Evolutionary conservation across 2,329 filamentous ascomycete genomes (phyloP), one percentile per base, ranked within the genome.

Genomic region (Fusarium sp.): DNA sequence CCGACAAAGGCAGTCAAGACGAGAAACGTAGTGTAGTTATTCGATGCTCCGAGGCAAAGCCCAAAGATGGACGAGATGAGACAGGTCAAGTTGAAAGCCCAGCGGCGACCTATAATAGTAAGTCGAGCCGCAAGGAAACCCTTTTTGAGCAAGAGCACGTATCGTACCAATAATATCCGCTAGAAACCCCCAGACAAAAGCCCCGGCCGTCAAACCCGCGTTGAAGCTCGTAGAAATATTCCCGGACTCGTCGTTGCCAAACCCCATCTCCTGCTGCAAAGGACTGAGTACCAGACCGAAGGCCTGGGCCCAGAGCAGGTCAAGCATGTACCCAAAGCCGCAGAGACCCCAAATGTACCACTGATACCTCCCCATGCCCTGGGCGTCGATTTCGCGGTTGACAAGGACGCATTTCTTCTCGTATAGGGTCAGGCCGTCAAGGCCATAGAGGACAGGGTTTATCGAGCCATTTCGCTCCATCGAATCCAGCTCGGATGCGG

Each of bases 71-170:
- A 84, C 1, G 85, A 80, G 56, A 88, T 81, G n/a, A 89, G 79
- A 48, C 87, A 87, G 0, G 87, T 89, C 39, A 88, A 69, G 72
- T 89, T 89, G 78, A 89, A 89, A 0, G 86, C 86, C 83, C 85
- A 88, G 58, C 82, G 81, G 31, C 87, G 83, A 55, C 80, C 81
- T 83, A 16, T 1, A 7, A 23, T 27, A 1, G 16, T 66, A 7
- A 64, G 57, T 8, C 3, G 1, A 3, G 23, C 27, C 4, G 7
- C 39, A 50, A 37, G 30, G 43, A 2, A 23, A 3, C 23, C 23
- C 30, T 37, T 30, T n/a, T 23, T 13, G 28, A 36, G 12, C 18
- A 9, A 8, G 40, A 18, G 12, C 7, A 41, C 36, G n/a, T 9
- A 5, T 30, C 72, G 23, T 68, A 79, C 80, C 80, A 16, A 81